Evolutionary conservation across 192 early-diverging fungal species (phyloP), one percentile per base, ranked within the genome.

Genomic region (Umbelopsis ramanniana): DNA sequence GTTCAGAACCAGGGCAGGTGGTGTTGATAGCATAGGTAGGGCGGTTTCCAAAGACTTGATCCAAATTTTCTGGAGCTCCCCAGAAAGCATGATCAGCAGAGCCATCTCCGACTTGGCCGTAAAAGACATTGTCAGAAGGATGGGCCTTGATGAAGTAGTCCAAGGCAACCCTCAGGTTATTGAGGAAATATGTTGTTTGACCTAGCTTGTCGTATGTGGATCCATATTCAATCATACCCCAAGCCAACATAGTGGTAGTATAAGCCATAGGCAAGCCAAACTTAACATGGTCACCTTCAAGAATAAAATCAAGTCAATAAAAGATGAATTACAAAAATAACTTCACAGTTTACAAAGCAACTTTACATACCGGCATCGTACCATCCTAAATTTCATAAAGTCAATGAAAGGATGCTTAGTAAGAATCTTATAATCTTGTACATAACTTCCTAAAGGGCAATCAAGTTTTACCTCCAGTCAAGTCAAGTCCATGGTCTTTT

Each of bases 1-100:
- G 81, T 68, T 86, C 84, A 12, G 81, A 77, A 63, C 84, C 84
- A 68, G 78, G 82, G 6, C 26, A 24, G n/a, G 69, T 75, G 40
- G 37, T 71, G 70, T 75, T 78, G 24, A 86, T 72, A 38, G 66
- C 48, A 45, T 74, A 77, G 24, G 84, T 73, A 23, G 83, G 72
- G n/a, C 82, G 80, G 5, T 50, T 10, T 17, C 48, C 48, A 50
- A 50, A 50, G 9, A 37, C 29, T 46, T 29, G 47, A 35, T 70
- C 19, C 19, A 71, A 11, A 24, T 22, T n/a, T 23, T 10, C 48
- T 1, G 48, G 63, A 9, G 11, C 26, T 43, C 37, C 50, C 53
- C 23, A 23, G 21, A 60, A 26, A n/a, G 43, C n/a, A 19, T 7
- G 19, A 43, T 45, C 26, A 19, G 21, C 40, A 17, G 33, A 11